These are phyloP conservation scores for Coelastrella sp. DNA, from an alignment of 139 green algal genomes.

Conservation along the genomic window DNA sequence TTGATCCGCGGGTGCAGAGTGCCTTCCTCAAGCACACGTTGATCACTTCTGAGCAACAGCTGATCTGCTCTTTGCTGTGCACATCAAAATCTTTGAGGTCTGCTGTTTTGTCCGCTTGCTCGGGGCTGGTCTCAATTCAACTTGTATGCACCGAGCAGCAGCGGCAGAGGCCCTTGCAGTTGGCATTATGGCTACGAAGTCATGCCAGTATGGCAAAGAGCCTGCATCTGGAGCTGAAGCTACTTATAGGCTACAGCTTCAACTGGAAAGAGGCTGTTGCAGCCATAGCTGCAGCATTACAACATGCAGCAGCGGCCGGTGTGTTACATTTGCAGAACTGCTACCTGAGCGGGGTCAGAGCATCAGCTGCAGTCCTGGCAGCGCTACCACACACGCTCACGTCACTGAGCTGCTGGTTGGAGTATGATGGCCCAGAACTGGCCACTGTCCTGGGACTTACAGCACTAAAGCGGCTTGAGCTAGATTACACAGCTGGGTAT, in stretches of 20 bases:
- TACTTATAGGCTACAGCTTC: neutral
- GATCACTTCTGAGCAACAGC: neutral
- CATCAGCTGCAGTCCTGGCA: neutral
- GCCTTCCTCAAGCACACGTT: neutral
- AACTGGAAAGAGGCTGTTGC: neutral
- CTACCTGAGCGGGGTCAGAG: neutral
- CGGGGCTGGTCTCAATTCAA: neutral
- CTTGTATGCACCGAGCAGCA: neutral
- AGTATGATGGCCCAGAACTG: neutral
- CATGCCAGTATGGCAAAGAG: neutral
- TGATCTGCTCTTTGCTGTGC: neutral
- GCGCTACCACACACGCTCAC: neutral
- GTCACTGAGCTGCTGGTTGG: neutral
- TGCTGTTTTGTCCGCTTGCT: neutral
- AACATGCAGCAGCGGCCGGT: neutral
- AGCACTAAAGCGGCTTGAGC: neutral
- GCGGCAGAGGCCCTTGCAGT: neutral
- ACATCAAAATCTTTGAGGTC: neutral
- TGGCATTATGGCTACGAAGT: neutral
- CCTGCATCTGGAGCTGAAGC: neutral
- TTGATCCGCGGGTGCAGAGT: neutral
- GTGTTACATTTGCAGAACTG: neutral
- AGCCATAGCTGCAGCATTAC: neutral
- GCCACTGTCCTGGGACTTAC: neutral
- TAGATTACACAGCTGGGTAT: neutral